Conservation (phyloP, 441 rosid species). For the Oxalis stricta region DNA sequence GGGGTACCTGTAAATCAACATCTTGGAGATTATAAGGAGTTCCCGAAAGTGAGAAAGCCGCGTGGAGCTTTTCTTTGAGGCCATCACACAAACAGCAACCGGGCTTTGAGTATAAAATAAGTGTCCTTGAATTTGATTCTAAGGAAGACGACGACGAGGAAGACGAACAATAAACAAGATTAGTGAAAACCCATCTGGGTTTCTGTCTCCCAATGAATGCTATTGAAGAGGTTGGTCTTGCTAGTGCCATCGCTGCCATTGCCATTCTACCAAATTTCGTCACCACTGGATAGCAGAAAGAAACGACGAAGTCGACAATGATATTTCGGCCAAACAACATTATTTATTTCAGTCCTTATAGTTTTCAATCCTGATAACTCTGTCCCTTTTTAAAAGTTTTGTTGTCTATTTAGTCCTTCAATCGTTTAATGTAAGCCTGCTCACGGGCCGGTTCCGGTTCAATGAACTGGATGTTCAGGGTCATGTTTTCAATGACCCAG, state of each 20-base stretch:
- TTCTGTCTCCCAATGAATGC: constrained; percentile 16
- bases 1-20: constrained; percentile 52
- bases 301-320: too few relatives aligned
- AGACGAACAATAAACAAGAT: constrained; percentile 16
- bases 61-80: constrained; percentile 77
- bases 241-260: constrained; percentile 13
- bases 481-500: too few relatives aligned
- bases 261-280: constrained; percentile 13
- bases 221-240: constrained; percentile 14
- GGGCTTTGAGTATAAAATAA: constrained; percentile 69
- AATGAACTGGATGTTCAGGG: too few relatives aligned
- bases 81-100: constrained; percentile 93
- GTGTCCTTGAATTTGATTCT: constrained; percentile 22
- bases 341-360: too few relatives aligned
- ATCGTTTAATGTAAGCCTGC: too few relatives aligned
- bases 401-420: too few relatives aligned
- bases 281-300: too few relatives aligned
- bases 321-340: too few relatives aligned
- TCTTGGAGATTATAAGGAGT: constrained; percentile 48
- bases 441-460: too few relatives aligned
- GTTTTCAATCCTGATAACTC: too few relatives aligned
- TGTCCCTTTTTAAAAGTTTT: too few relatives aligned
- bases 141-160: constrained; percentile 18
- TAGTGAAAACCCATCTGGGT: constrained; percentile 16
- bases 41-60: constrained; percentile 60